Base-by-base conservation (phyloP, 768 basidiomycete species). In the Tephrocybe rancida region DNA sequence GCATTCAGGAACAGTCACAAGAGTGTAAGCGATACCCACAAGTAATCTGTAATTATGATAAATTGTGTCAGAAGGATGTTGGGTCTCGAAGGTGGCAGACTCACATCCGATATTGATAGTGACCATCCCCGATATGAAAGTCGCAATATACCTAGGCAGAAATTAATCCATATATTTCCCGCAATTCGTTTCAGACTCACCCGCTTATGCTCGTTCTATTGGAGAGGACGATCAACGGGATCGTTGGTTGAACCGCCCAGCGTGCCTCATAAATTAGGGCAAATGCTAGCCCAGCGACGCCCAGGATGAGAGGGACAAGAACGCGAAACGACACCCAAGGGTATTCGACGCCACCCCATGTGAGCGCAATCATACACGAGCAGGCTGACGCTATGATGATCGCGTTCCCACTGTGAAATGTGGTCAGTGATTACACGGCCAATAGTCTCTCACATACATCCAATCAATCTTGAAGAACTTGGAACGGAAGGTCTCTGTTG, bases 401-500 rank as follows among this genome's bases (percentile, higher is more conserved):
- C 13, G 19, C 46, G 35, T 48, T 48, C 14, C 46, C 46, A 13
- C 46, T 48, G 46, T 13, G 26, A 10, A 13, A n/a, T n/a, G n/a
- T n/a, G n/a, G n/a, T n/a, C n/a, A n/a, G n/a, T n/a, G n/a, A n/a
- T n/a, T n/a, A n/a, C n/a, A n/a, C n/a, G n/a, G n/a, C n/a, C n/a
- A n/a, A n/a, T n/a, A n/a, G n/a, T n/a, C n/a, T n/a, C 30, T 7
- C 6, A 50, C 39, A 37, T 21, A 79, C 76, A 72, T 66, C 73
- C 74, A 79, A 47, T 79, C 77, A 38, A 81, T 67, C 4, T 59
- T 58, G 18, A 42, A 41, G 1, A 79, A 24, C 49, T 78, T 80
- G 7, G 70, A 64, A 16, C 55, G 51, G 21, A 73, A 53, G 1
- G 50, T 63, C 0, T 69, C 71, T 13, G 62, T 44, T 0, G 78